phyloP scores from a whole-genome alignment of 2,329 filamentous ascomycete species.

The Cladophialophora immunda region DNA sequence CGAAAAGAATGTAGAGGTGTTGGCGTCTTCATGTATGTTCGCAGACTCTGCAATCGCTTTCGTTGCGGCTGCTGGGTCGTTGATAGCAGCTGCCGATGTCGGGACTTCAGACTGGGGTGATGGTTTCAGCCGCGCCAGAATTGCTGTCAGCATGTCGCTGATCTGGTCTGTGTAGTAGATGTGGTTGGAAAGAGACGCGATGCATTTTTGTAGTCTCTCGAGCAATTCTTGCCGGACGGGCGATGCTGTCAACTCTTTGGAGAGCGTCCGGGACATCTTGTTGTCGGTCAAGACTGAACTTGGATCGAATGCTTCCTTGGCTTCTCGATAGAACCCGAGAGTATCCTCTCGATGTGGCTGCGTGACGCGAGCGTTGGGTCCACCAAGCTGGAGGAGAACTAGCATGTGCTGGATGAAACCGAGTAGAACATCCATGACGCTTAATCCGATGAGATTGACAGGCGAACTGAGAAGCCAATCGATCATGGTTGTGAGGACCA shows the following conservation, averaged over 20 bases:
- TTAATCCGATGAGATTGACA: constrained; percentile 92
- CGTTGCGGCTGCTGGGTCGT: constrained; percentile 60
- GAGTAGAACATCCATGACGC: constrained; percentile 92
- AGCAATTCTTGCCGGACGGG: constrained; percentile 69
- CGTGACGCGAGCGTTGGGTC: constrained; percentile 48
- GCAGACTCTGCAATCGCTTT: constrained; percentile 58
- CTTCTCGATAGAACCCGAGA: constrained; percentile 43
- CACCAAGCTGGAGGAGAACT: constrained; percentile 73
- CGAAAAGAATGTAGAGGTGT: constrained; percentile 68
- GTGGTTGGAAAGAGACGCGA: constrained; percentile 90
- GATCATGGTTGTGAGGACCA: constrained; percentile 79
- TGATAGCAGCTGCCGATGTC: constrained; percentile 57
- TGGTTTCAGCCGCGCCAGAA: constrained; percentile 81
- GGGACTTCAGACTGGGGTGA: constrained; percentile 55
- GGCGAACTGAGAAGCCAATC: constrained; percentile 84
- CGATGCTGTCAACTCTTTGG: constrained; percentile 58
- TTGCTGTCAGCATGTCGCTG: constrained; percentile 87
- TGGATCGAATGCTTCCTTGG: constrained; percentile 39
- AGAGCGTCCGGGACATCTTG: constrained; percentile 19
- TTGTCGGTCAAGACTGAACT: constrained; percentile 27
- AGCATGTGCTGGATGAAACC: constrained; percentile 86
- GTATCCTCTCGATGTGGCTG: constrained; percentile 49
- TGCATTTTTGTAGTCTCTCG: constrained; percentile 77
- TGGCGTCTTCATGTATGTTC: constrained; percentile 61
- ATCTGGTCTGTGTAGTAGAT: constrained; percentile 98